phyloP scores from a whole-genome alignment of 805 yeast species.

The Grigorovia yakushimaensis region DNA sequence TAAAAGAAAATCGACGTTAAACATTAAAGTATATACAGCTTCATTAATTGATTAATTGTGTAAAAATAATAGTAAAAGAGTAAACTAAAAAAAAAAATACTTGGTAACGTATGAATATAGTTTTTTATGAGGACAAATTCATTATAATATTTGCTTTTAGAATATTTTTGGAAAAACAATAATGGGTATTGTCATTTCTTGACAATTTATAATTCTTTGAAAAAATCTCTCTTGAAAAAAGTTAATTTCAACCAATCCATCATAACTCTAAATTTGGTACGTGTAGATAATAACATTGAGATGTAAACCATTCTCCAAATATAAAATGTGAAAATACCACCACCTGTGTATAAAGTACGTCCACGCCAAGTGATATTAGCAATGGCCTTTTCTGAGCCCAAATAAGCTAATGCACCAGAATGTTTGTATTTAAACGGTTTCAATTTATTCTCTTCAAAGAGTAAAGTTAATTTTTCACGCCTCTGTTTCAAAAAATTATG shows the following conservation, averaged over 20 bases:
- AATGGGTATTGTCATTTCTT: not conserved
- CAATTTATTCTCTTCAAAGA: conserved; percentile 38
- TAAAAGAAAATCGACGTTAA: too few species aligned
- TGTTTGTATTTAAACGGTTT: conserved; percentile 73
- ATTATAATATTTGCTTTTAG: too few species aligned
- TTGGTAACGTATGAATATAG: too few species aligned
- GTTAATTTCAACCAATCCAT: conserved; percentile 85
- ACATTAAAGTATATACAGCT: too few species aligned
- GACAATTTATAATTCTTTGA: conserved; percentile 52
- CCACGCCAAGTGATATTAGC: conserved; percentile 79
- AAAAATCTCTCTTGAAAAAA: conserved; percentile 86
- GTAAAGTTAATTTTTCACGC: conserved; percentile 32
- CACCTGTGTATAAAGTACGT: conserved; percentile 73
- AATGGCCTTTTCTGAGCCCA: conserved; percentile 88
- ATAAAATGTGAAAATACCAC: conserved; percentile 80
- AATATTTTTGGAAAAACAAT: too few species aligned
- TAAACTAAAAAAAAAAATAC: too few species aligned
- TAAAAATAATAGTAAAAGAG: too few species aligned
- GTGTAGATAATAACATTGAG: conserved; percentile 78
- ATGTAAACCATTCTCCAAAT: conserved; percentile 91
- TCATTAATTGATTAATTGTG: too few species aligned
- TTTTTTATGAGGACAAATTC: too few species aligned
- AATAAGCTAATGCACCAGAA: conserved; percentile 87
- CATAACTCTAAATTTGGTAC: conserved; percentile 76
- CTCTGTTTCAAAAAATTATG: conserved; percentile 31